These are phyloP conservation scores for Nicotiana noctiflora DNA, from an alignment of 257 asterid species.

Conservation along the genomic window DNA sequence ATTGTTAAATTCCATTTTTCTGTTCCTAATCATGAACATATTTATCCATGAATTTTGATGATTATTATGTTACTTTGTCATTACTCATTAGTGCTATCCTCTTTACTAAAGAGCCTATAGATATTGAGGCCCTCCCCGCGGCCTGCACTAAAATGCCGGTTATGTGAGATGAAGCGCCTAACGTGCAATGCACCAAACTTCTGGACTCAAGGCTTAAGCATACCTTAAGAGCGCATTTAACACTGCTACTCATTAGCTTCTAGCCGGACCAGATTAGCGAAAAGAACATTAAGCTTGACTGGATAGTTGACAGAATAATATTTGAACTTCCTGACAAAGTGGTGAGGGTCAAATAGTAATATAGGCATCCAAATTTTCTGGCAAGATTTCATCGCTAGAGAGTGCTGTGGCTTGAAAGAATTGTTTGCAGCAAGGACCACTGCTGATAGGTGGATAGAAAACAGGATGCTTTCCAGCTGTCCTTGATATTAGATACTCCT, in stretches of 20 bases:
- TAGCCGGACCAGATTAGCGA: background rate
- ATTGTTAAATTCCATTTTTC: background rate
- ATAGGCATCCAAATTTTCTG: background rate
- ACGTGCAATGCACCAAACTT: background rate
- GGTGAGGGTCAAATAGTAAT: background rate
- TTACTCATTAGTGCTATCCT: constrained; percentile 1
- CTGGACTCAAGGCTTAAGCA: background rate
- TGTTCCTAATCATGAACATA: background rate
- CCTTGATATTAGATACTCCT: background rate
- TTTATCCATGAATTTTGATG: constrained; percentile 2
- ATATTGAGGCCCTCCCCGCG: background rate
- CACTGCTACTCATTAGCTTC: background rate
- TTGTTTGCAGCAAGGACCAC: background rate
- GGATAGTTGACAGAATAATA: background rate
- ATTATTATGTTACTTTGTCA: background rate
- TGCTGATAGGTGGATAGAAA: background rate
- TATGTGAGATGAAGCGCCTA: background rate
- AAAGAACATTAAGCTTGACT: background rate
- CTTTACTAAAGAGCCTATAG: background rate
- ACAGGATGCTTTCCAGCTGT: background rate
- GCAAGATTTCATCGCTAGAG: background rate
- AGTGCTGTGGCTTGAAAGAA: background rate
- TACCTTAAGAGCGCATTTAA: background rate
- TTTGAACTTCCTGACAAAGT: background rate
- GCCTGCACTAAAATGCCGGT: background rate